phyloP scores from a whole-genome alignment of 208 protist genomes.

The Acanthamoeba polyphaga region DNA sequence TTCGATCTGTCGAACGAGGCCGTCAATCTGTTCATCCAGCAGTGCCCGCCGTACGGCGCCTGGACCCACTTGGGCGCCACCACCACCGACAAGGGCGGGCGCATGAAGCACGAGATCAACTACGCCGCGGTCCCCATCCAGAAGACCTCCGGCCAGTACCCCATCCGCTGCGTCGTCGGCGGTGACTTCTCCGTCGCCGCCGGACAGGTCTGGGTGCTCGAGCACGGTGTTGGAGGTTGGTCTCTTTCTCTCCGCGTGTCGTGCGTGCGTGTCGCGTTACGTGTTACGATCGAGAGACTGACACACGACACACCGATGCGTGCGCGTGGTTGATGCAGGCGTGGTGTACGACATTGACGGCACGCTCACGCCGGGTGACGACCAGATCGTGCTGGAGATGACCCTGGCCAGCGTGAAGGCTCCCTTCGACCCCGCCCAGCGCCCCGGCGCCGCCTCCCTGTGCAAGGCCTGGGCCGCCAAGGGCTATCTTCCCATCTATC shows the following conservation, averaged over 20 bases:
- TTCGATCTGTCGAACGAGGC: conserved; percentile 6
- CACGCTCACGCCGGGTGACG: conserved; percentile 77
- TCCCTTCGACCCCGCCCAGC: conserved; percentile 64
- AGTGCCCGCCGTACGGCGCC: not conserved
- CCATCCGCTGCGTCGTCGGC: conserved; percentile 65
- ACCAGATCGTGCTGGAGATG: conserved; percentile 73
- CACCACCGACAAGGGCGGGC: conserved; percentile 15
- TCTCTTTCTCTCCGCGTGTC: no score
- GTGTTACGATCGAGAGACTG: no score
- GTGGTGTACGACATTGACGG: conserved; percentile 80
- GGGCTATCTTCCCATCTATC: conserved; percentile 78
- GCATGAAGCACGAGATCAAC: conserved; percentile 5
- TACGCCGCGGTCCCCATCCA: not conserved
- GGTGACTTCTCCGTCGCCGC: conserved; percentile 68
- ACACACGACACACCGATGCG: no score
- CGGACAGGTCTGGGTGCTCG: conserved; percentile 65
- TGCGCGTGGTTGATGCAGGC: not conserved
- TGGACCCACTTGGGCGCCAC: conserved; percentile 44
- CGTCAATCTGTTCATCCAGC: conserved; percentile 27
- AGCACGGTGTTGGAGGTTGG: not conserved
- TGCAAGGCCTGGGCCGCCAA: conserved; percentile 65
- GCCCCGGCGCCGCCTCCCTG: conserved; percentile 67
- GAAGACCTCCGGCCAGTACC: conserved; percentile 62
- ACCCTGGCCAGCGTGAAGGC: conserved; percentile 57
- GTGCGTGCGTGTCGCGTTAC: no score